Percentiles rank a stretch among this genome's conserved stretches.
Conservation (phyloP, 1,139 yeast species). For the Taphrina populina region DNA sequence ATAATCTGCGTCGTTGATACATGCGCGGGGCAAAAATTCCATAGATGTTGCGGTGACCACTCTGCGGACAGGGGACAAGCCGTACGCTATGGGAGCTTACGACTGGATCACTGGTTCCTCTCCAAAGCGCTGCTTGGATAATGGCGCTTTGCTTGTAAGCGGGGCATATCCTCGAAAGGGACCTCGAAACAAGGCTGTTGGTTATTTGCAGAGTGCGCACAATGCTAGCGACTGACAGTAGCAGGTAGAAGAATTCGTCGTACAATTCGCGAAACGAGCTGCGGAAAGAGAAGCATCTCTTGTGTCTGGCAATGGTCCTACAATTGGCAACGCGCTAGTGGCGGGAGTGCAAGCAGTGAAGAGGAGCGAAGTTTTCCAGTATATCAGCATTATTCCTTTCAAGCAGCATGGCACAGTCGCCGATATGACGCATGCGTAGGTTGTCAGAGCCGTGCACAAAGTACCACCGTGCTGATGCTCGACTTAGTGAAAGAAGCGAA, state of each 20-base stretch:
- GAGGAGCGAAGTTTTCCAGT: constrained; percentile 18
- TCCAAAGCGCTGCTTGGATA: constrained; percentile 9
- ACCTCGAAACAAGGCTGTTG: constrained; percentile 8
- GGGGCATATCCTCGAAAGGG: constrained; percentile 29
- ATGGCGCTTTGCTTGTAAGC: constrained; percentile 27
- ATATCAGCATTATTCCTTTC: constrained; percentile 19
- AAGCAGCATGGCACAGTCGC: constrained; percentile 31
- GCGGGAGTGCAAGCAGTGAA: constrained; percentile 14
- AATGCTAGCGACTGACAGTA: no score
- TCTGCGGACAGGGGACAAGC: no score
- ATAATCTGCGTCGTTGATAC: no score
- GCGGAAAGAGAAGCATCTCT: constrained; percentile 19
- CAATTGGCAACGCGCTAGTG: constrained; percentile 31
- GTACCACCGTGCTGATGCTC: no score
- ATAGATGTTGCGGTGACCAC: no score
- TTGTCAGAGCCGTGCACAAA: no score
- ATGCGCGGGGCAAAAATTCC: no score
- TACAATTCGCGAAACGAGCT: background rate
- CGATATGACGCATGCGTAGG: constrained; percentile 27
- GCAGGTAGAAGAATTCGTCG: constrained; percentile 15
- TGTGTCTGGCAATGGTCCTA: constrained; percentile 27
- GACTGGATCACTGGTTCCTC: constrained; percentile 25
- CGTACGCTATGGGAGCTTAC: constrained; percentile 32
- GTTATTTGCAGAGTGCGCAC: background rate
- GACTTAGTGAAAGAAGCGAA: constrained; percentile 11